phyloP scores from a whole-genome alignment of 2,329 filamentous ascomycete species.

The Scedosporium minutisporum region DNA sequence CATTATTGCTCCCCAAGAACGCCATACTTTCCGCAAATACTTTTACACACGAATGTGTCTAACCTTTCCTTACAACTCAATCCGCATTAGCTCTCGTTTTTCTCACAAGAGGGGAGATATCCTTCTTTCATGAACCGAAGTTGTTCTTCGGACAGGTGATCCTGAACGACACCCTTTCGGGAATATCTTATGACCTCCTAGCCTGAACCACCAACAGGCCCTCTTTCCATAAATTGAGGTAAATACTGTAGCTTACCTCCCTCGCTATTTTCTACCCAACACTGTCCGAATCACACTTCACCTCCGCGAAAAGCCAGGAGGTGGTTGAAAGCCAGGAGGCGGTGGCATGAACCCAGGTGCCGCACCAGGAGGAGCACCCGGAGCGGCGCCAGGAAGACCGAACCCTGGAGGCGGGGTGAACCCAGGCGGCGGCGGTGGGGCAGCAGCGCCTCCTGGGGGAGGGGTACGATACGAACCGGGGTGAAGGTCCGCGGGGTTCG shows the following conservation, averaged over 20 bases:
- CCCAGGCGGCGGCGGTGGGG: conserved; percentile 25
- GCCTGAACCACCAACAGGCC: too few species aligned
- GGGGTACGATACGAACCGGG: conserved; percentile 24
- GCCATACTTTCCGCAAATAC: neutral
- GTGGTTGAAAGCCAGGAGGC: conserved; percentile 34
- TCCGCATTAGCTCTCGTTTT: too few species aligned
- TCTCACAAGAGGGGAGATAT: too few species aligned
- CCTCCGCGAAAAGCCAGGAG: conserved; percentile 25
- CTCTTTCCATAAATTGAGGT: too few species aligned
- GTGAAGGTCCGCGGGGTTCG: conserved; percentile 38
- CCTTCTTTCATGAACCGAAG: too few species aligned
- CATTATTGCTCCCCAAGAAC: neutral
- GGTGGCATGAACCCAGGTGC: conserved; percentile 31
- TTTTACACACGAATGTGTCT: too few species aligned
- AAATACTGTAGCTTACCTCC: too few species aligned
- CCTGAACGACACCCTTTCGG: too few species aligned
- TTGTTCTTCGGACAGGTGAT: too few species aligned
- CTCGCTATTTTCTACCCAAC: neutral
- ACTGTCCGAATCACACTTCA: conserved; percentile 8
- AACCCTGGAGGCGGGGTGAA: conserved; percentile 29
- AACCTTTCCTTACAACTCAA: conserved; percentile 5
- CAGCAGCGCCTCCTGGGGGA: conserved; percentile 26
- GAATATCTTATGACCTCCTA: too few species aligned
- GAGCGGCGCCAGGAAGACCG: conserved; percentile 22
- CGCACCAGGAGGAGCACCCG: conserved; percentile 17